A percentile compares a stretch with the other conserved stretches of the same genome.
These are phyloP conservation scores for Solanum virginianum DNA, from an alignment of 257 asterid genomes.

Conservation along the genomic window DNA sequence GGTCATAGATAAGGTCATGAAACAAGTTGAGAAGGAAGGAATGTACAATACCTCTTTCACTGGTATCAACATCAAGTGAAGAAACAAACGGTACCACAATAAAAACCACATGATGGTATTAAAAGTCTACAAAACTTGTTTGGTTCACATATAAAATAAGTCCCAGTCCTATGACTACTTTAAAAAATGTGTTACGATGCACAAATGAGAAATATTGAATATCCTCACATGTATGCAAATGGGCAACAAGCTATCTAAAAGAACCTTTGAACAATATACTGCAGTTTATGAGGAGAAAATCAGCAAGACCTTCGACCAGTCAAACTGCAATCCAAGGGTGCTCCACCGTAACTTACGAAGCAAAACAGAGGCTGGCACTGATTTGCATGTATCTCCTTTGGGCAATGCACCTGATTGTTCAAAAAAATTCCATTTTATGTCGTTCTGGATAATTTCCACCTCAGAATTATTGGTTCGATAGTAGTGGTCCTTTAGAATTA, in stretches of 20 bases:
- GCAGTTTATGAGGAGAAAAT: conserved; percentile 19
- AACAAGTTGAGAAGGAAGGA: neutral
- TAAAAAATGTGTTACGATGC: neutral
- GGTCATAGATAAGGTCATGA: neutral
- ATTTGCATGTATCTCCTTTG: conserved; percentile 29
- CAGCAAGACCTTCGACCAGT: conserved; percentile 94
- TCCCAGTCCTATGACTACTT: neutral
- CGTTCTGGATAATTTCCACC: conserved; percentile 2
- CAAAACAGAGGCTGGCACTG: conserved; percentile 69
- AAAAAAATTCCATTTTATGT: conserved; percentile 37
- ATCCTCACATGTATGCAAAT: neutral
- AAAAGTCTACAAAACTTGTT: neutral
- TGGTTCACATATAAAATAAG: neutral
- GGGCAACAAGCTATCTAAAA: neutral
- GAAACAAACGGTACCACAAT: neutral
- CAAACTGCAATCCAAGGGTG: conserved; percentile 98
- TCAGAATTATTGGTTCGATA: conserved; percentile 10
- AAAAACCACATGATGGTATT: neutral
- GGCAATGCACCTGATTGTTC: conserved; percentile 19
- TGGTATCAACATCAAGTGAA: neutral
- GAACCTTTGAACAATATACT: neutral
- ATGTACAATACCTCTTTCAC: neutral
- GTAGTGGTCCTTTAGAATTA: conserved; percentile 29
- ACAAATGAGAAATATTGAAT: neutral
- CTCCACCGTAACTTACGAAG: conserved; percentile 99